These are phyloP conservation scores for Stemphylium lycopersici DNA, from an alignment of 2,329 filamentous ascomycete genomes.

Conservation along the genomic window DNA sequence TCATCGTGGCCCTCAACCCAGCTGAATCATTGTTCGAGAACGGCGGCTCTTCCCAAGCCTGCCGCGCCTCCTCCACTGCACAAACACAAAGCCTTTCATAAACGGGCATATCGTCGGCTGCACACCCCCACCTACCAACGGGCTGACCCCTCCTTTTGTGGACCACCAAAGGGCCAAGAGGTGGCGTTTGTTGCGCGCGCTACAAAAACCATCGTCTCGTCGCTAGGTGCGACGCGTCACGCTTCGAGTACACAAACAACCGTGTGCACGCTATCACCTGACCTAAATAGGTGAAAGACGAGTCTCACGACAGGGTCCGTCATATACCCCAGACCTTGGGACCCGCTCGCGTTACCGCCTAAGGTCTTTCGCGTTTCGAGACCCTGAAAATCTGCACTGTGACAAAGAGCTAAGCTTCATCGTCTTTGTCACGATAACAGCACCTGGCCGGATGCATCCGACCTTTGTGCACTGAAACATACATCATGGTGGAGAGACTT, in stretches of 20 bases:
- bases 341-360: constrained; percentile 39
- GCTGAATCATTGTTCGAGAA: constrained; percentile 44
- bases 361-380: constrained; percentile 36
- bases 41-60: constrained; percentile 24
- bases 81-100: constrained; percentile 40
- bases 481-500: constrained; percentile 4
- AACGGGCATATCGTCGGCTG: constrained; percentile 20
- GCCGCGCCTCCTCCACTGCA: constrained; percentile 33
- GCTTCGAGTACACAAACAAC: constrained; percentile 42
- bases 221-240: constrained; percentile 43
- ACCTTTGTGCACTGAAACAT: constrained; percentile 9
- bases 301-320: constrained; percentile 15
- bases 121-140: constrained; percentile 42
- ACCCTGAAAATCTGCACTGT: constrained; percentile 36
- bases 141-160: constrained; percentile 43
- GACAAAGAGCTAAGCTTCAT: constrained; percentile 25
- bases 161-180: constrained; percentile 35
- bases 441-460: constrained; percentile 24
- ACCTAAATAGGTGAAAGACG: constrained; percentile 19
- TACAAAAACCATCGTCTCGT: constrained; percentile 31
- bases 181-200: constrained; percentile 37
- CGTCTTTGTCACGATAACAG: constrained; percentile 22
- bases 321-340: constrained; percentile 21
- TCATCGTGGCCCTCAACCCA: constrained; percentile 29
- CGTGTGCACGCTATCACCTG: constrained; percentile 42